Conservation (phyloP, 306 rosid species). For the Medicago arabica region DNA sequence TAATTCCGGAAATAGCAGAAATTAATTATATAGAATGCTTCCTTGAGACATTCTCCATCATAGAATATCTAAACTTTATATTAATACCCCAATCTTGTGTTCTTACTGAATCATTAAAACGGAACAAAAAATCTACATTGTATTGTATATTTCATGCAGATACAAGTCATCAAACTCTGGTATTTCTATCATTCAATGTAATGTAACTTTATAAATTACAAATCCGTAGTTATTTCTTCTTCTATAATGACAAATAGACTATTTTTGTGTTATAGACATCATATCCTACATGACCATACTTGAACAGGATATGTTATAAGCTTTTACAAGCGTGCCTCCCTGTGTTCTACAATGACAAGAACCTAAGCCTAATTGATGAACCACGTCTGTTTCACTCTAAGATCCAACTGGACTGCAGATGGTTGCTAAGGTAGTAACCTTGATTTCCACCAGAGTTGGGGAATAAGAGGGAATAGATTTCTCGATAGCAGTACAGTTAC, state of each 20-base stretch:
- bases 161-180: conserved; percentile 1
- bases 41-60: background rate
- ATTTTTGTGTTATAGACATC: background rate
- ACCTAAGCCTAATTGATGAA: conserved; percentile 9
- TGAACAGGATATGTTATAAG: too few species aligned
- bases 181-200: background rate
- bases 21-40: conserved; percentile 12
- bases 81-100: background rate
- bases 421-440: conserved; percentile 9
- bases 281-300: conserved; percentile 15
- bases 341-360: background rate
- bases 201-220: background rate
- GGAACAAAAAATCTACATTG: background rate
- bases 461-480: background rate
- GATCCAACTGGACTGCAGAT: conserved; percentile 4
- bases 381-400: background rate
- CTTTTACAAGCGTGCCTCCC: too few species aligned
- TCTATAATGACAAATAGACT: conserved; percentile 1
- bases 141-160: conserved; percentile 1
- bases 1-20: background rate
- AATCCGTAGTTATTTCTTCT: conserved; percentile 7
- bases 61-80: conserved; percentile 8
- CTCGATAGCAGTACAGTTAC: background rate
- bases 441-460: conserved; percentile 13
- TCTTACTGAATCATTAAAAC: background rate